Conservation (phyloP, 2,329 filamentous ascomycete species). For the Colletotrichum sp. region DNA sequence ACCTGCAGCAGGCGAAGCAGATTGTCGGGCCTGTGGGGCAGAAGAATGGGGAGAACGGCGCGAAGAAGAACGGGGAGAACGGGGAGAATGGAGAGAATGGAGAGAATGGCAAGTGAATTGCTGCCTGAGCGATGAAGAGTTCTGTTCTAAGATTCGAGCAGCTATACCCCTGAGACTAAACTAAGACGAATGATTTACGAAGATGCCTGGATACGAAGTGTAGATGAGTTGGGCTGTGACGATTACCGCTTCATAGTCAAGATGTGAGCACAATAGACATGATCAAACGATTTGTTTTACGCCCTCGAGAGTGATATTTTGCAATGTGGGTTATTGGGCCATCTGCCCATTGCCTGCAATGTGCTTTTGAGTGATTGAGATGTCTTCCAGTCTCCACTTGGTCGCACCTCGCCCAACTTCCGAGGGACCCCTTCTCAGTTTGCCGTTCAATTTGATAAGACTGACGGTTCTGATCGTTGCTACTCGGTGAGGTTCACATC, state of each 20-base stretch:
- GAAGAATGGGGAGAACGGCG: not conserved
- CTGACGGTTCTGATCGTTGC: no score
- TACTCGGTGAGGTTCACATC: no score
- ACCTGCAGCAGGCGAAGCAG: constrained; percentile 17
- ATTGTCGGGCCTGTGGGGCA: not conserved
- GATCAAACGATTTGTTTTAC: no score
- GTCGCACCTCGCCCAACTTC: no score
- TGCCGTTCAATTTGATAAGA: no score
- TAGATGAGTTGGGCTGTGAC: not conserved
- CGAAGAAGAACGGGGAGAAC: not conserved
- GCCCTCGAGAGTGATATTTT: not conserved
- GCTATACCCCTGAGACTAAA: not conserved
- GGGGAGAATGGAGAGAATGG: constrained; percentile 3
- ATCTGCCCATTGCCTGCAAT: not conserved
- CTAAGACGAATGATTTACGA: not conserved
- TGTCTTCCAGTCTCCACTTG: no score
- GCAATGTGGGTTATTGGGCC: not conserved
- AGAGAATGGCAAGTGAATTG: not conserved
- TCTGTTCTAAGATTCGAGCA: not conserved
- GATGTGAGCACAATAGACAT: not conserved
- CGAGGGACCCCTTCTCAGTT: no score
- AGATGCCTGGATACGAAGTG: not conserved
- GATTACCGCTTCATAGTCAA: not conserved
- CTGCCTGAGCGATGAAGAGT: not conserved
- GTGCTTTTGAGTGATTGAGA: no score